Percentiles rank a stretch among this genome's conserved stretches.
These are phyloP conservation scores for Daldinia decipiens DNA, from an alignment of 495 filamentous ascomycete species.

Conservation along the genomic window DNA sequence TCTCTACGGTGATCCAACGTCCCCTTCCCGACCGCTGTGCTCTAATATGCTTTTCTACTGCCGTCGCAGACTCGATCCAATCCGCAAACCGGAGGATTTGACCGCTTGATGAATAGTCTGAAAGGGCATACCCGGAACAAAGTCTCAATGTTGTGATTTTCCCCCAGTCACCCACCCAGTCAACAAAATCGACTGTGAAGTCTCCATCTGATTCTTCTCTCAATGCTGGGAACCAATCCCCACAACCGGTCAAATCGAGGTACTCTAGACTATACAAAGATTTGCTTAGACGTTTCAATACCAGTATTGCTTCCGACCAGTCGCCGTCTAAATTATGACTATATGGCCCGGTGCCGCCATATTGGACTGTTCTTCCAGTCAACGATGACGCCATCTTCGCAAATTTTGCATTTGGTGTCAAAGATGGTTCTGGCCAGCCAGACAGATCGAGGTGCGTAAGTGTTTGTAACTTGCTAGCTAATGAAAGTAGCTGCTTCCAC, in stretches of 20 bases:
- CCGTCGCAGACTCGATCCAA: slow-evolving; percentile 47
- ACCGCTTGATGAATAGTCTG: slow-evolving; percentile 33
- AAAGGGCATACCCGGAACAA: slow-evolving; percentile 48
- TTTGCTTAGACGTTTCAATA: slow-evolving; percentile 74
- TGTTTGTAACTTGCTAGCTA: slow-evolving; percentile 68
- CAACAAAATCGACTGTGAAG: slow-evolving; percentile 48
- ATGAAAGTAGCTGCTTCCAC: slow-evolving; percentile 73
- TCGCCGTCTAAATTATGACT: slow-evolving; percentile 71
- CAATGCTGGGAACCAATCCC: slow-evolving; percentile 73
- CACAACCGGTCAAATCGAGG: slow-evolving; percentile 83
- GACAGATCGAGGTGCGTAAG: slow-evolving; percentile 83
- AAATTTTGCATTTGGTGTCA: slow-evolving; percentile 70
- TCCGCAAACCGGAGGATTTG: slow-evolving; percentile 43
- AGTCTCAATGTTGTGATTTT: slow-evolving; percentile 54
- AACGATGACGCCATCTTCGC: slow-evolving; percentile 57
- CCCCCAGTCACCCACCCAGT: slow-evolving; percentile 60
- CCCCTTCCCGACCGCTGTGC: slow-evolving; percentile 50
- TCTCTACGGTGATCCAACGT: slow-evolving; percentile 54
- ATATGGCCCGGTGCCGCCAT: slow-evolving; percentile 73
- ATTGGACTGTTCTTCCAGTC: slow-evolving; percentile 56
- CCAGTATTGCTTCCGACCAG: slow-evolving; percentile 73
- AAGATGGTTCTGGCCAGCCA: slow-evolving; percentile 79
- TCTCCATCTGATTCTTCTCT: slow-evolving; percentile 43
- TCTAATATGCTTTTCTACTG: slow-evolving; percentile 54
- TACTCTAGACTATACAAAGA: slow-evolving; percentile 77